Percentiles rank a stretch among this genome's conserved stretches.
These are phyloP conservation scores for Tetramitus jugosus DNA, from an alignment of 208 protist species.

Conservation along the genomic window DNA sequence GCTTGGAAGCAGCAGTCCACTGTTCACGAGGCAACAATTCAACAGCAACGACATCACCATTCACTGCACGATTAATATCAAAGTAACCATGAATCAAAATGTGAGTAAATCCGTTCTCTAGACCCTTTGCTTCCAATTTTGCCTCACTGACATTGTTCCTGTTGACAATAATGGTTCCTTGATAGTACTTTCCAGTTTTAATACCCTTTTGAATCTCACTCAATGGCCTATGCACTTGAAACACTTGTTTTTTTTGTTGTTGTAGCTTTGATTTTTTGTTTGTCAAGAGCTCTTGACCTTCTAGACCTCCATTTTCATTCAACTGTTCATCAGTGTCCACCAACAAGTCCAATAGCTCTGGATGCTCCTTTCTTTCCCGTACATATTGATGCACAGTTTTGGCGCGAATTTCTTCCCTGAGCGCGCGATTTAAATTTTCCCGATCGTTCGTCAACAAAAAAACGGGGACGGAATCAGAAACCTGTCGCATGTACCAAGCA, in stretches of 20 bases:
- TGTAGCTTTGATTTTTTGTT: not conserved
- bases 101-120: not conserved
- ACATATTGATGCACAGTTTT: slow-evolving; percentile 17
- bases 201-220: not conserved
- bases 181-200: not conserved
- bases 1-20: slow-evolving; percentile 20
- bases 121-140: not conserved
- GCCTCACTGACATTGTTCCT: slow-evolving; percentile 7
- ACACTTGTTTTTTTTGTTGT: not conserved
- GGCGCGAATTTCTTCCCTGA: not conserved
- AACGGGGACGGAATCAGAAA: slow-evolving; percentile 24
- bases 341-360: slow-evolving; percentile 5
- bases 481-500: slow-evolving; percentile 69
- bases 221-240: not conserved
- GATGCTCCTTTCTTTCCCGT: not conserved
- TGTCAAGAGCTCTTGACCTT: no score
- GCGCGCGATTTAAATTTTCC: slow-evolving; percentile 23
- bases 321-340: not conserved
- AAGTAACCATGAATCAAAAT: slow-evolving; percentile 57
- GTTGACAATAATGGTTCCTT: not conserved
- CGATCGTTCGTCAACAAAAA: slow-evolving; percentile 35
- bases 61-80: slow-evolving; percentile 72
- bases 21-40: slow-evolving; percentile 34
- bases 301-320: no score
- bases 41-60: slow-evolving; percentile 49